Conservation (phyloP, 768 basidiomycete genomes). For the Terana coerulea region DNA sequence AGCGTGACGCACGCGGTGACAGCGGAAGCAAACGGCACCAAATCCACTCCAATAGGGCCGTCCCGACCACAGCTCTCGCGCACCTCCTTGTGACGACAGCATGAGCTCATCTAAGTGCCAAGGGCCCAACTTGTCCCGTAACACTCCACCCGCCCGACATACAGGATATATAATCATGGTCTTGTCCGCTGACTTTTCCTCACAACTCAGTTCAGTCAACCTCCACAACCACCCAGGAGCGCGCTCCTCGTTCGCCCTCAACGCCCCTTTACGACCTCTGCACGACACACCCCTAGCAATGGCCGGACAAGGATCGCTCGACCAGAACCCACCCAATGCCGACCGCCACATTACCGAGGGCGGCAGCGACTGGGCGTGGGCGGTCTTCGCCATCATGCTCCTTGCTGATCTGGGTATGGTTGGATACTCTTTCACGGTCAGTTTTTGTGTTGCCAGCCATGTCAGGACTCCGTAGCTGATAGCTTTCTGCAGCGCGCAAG, state of each 20-base stretch:
- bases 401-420: conserved; percentile 36
- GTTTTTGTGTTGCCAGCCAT: conserved; percentile 12
- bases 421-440: conserved; percentile 34
- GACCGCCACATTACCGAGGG: conserved; percentile 36
- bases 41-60: not conserved
- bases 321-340: conserved; percentile 33
- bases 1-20: not conserved
- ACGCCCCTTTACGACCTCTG: conserved; percentile 12
- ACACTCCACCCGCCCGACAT: not conserved
- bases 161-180: not conserved
- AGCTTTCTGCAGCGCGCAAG: conserved; percentile 26
- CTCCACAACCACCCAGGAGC: not conserved
- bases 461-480: not conserved
- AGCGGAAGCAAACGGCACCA: not conserved
- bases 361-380: conserved; percentile 54
- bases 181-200: not conserved
- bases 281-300: conserved; percentile 3
- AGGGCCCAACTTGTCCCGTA: not conserved
- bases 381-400: conserved; percentile 50
- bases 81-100: not conserved
- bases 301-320: conserved; percentile 24
- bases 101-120: conserved; percentile 5
- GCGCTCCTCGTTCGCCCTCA: not conserved
- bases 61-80: not conserved
- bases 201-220: not conserved